These are phyloP conservation scores for Yamadazyma blattariae DNA, from an alignment of 1,139 yeast genomes.

Conservation along the genomic window DNA sequence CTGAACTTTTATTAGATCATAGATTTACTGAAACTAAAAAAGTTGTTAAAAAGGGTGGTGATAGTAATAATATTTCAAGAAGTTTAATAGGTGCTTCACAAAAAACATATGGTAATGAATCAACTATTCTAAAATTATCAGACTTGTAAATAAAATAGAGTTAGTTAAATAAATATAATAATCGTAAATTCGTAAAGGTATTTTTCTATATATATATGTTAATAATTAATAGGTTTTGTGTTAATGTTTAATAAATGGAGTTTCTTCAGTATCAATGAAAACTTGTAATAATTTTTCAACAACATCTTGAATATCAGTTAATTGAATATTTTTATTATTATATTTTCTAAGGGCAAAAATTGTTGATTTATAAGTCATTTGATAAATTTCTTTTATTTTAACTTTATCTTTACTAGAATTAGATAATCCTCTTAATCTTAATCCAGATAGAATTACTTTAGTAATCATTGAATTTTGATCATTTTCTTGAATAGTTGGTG, in stretches of 20 bases:
- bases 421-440: conserved; percentile 41
- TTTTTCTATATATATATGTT: no score
- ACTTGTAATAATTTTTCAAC: conserved; percentile 36
- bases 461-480: conserved; percentile 31
- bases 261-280: conserved; percentile 26
- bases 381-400: conserved; percentile 39
- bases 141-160: conserved; percentile 17
- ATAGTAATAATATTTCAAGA: conserved; percentile 26
- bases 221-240: no score
- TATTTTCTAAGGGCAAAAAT: conserved; percentile 40
- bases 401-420: conserved; percentile 31
- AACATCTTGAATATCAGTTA: conserved; percentile 34
- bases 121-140: conserved; percentile 12
- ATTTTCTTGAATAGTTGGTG: conserved; percentile 12
- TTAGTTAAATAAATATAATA: not conserved
- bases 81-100: conserved; percentile 33
- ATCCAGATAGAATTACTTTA: conserved; percentile 39
- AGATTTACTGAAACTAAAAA: conserved; percentile 20
- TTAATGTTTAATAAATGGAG: no score
- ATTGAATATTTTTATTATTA: conserved; percentile 13
- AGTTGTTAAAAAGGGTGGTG: conserved; percentile 16
- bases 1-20: conserved; percentile 37
- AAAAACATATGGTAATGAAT: conserved; percentile 18
- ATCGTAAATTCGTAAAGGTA: not conserved
- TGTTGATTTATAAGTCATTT: conserved; percentile 42